Evolutionary conservation across 1,284 basidiomycete species (phyloP).

Genomic region (Cryptococcus jaspeensis): DNA sequence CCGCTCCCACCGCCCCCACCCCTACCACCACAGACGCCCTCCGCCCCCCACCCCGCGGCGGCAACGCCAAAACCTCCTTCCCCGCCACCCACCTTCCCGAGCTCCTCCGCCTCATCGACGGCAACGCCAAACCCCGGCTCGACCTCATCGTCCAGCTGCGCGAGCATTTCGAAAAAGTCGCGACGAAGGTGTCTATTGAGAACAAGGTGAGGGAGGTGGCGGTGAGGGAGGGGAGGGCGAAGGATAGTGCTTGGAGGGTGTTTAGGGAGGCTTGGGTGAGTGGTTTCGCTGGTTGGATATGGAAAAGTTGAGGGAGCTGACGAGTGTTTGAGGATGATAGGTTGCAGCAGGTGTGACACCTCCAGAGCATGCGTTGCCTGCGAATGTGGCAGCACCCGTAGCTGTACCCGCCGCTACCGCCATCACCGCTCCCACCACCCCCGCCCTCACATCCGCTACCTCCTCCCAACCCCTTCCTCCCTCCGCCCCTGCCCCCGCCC

Average conservation of each 20-base stretch:
- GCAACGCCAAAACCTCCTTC: constrained; percentile 40
- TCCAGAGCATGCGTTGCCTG: constrained; percentile 1
- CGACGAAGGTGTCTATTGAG: constrained; percentile 50
- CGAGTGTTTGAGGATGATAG: neutral
- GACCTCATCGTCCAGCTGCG: constrained; percentile 42
- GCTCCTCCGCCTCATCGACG: constrained; percentile 39
- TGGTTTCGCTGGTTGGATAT: neutral
- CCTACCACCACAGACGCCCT: neutral
- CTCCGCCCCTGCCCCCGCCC: neutral
- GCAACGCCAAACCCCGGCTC: constrained; percentile 36
- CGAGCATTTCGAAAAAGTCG: constrained; percentile 35
- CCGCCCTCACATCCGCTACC: neutral
- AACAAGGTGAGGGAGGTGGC: constrained; percentile 47
- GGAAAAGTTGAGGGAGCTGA: neutral
- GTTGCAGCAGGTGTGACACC: constrained; percentile 10
- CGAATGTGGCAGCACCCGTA: neutral
- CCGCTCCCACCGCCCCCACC: neutral
- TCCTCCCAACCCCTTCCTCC: neutral
- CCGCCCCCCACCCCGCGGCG: constrained; percentile 3
- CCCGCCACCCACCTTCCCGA: constrained; percentile 37
- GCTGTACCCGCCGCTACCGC: neutral
- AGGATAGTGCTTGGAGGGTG: constrained; percentile 44
- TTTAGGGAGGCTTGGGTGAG: constrained; percentile 39
- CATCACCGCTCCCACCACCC: neutral
- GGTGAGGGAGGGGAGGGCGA: constrained; percentile 36